Conservation (phyloP, 495 filamentous ascomycete species). For the Podospora anserina region DNA sequence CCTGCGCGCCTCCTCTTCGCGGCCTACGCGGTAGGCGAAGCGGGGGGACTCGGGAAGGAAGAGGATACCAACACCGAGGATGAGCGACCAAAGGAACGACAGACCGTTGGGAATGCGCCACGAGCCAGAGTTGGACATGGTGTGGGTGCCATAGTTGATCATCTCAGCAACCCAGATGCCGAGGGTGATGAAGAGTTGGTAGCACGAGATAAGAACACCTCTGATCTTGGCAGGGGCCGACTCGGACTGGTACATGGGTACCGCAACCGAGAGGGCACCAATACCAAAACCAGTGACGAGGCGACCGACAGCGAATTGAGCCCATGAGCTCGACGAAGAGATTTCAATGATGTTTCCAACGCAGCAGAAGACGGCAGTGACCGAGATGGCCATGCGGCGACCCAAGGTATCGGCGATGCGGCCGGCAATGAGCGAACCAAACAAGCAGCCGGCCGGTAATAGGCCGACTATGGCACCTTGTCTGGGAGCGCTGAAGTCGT, state of each 20-base stretch:
- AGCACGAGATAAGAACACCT: conserved; percentile 65
- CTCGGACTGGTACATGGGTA: conserved; percentile 74
- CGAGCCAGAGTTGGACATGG: conserved; percentile 49
- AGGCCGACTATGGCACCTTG: conserved; percentile 55
- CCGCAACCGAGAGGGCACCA: conserved; percentile 64
- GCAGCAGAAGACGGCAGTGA: conserved; percentile 61
- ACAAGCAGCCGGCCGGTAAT: conserved; percentile 64
- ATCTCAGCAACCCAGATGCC: conserved; percentile 81
- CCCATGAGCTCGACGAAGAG: conserved; percentile 51
- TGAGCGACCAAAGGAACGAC: conserved; percentile 70
- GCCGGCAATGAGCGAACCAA: conserved; percentile 65
- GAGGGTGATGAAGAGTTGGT: conserved; percentile 85
- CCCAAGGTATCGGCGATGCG: conserved; percentile 49
- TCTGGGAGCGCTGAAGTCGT: conserved; percentile 46
- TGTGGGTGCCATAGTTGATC: conserved; percentile 73
- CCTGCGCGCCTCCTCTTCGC: conserved; percentile 59
- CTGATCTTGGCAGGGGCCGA: conserved; percentile 63
- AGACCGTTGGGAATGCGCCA: conserved; percentile 84
- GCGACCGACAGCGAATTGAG: conserved; percentile 53
- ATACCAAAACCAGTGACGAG: conserved; percentile 66
- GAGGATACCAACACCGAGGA: conserved; percentile 67
- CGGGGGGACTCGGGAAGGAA: conserved; percentile 73
- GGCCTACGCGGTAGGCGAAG: conserved; percentile 63
- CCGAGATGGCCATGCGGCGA: conserved; percentile 47
- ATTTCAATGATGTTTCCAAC: conserved; percentile 68